Base-by-base conservation (phyloP, 2,329 filamentous ascomycete genomes). In the Lachnellula occidentalis region DNA sequence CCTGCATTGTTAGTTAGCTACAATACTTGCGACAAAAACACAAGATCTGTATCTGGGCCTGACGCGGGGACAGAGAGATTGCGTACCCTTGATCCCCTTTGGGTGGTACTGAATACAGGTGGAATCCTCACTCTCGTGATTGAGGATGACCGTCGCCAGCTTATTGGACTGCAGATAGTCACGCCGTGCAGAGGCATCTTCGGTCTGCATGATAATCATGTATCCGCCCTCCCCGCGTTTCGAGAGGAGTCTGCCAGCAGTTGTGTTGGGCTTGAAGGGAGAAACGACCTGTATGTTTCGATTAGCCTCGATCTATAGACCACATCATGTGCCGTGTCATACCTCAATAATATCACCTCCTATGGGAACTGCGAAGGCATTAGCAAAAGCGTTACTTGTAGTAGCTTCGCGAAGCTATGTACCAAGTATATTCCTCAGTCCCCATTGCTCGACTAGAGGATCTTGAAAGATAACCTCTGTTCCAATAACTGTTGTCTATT, bases 161-260 rank as follows among this genome's bases (percentile, higher is more conserved):
- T 60, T 57, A 2, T 67, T 65, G 0, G 63, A 58, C 50, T 73
- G 69, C 27, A 77, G 73, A 55, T 71, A 64, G 48, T 66, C 57
- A 22, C 70, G 67, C 21, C 71, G 67, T 46, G 64, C 64, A 19
- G 56, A 60, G 6, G 74, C 74, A 48, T 75, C 70, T 9, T 64
- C 58, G 2, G 70, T 76, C 58, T 76, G 74, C 74, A 77, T 76
- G 50, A 75, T 75, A 53, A 75, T 69, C 73, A 76, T 77, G 59
- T 76, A 77, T 4, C 74, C 74, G 7, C 74, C 73, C 52, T 75
- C 71, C 9, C 73, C 72, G 31, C 69, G 67, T 60, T 74, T 75
- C 1, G 68, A 51, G 15, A 76, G 70, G 4, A 75, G 59, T 34
- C 73, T 64, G 7, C 71, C 70, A 1, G 71, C 74, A 0, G 73